These are phyloP conservation scores for Psidium guajava DNA, from an alignment of 345 rosid species.

Conservation along the genomic window DNA sequence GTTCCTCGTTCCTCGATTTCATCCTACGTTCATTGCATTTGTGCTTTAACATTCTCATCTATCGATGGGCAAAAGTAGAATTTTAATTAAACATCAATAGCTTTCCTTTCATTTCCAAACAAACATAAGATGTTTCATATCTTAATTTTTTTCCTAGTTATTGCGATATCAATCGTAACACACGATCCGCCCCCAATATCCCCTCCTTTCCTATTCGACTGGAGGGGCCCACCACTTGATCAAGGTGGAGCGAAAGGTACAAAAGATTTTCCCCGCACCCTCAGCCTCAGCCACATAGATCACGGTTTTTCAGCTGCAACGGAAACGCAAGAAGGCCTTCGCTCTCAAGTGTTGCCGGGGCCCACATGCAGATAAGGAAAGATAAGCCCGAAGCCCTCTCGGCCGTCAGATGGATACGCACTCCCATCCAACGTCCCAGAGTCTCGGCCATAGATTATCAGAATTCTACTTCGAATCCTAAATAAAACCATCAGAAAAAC, in stretches of 20 bases:
- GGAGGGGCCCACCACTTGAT: neutral
- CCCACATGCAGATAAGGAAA: conserved; percentile 45
- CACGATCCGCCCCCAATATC: neutral
- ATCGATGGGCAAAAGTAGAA: neutral
- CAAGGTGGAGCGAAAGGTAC: neutral
- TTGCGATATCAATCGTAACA: neutral
- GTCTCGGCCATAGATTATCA: conserved; percentile 16
- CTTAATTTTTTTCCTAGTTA: neutral
- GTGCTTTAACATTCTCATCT: neutral
- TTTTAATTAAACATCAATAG: neutral
- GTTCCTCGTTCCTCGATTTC: neutral
- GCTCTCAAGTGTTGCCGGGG: neutral
- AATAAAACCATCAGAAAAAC: neutral
- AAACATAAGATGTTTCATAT: neutral
- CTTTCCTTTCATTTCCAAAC: neutral
- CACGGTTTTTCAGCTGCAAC: neutral
- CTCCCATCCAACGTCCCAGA: conserved; percentile 33
- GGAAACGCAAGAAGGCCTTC: neutral
- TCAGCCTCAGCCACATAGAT: neutral
- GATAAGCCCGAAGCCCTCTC: conserved; percentile 34
- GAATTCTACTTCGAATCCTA: neutral
- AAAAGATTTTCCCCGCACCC: neutral
- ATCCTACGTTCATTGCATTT: neutral
- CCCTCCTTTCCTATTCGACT: neutral
- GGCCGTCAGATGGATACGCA: conserved; percentile 69